Evolutionary conservation across 257 asterid genomes (phyloP).

Genomic region (Gentiana dahurica): DNA sequence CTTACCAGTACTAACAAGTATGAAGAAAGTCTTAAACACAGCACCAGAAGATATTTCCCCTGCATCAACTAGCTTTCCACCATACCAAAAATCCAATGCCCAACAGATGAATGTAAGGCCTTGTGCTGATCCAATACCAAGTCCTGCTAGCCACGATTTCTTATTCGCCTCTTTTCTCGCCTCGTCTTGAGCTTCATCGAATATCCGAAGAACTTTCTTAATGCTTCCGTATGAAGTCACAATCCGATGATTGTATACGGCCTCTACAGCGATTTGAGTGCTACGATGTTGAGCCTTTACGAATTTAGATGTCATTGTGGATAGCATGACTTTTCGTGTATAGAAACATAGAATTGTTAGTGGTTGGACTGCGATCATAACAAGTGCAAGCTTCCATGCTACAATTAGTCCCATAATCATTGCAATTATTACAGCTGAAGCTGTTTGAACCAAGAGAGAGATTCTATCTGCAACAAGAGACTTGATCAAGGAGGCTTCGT

Average conservation of each 20-base stretch:
- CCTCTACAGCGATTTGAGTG: conserved; percentile 74
- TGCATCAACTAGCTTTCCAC: conserved; percentile 49
- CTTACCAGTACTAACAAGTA: conserved; percentile 71
- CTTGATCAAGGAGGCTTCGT: conserved; percentile 71
- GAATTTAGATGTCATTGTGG: conserved; percentile 50
- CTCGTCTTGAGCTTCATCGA: conserved; percentile 69
- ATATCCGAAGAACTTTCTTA: conserved; percentile 46
- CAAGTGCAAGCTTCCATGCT: conserved; percentile 85
- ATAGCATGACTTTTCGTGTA: conserved; percentile 50
- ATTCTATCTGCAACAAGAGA: conserved; percentile 71
- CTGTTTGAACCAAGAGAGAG: conserved; percentile 51
- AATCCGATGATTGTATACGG: conserved; percentile 60
- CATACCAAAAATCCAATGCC: conserved; percentile 92
- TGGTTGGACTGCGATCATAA: conserved; percentile 84
- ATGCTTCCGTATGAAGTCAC: conserved; percentile 68
- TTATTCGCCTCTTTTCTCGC: conserved; percentile 65
- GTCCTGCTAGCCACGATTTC: conserved; percentile 73
- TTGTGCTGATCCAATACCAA: conserved; percentile 89
- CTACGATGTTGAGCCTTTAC: conserved; percentile 64
- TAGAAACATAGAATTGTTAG: conserved; percentile 66
- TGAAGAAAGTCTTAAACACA: conserved; percentile 66
- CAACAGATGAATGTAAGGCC: conserved; percentile 76
- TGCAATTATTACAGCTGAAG: conserved; percentile 56
- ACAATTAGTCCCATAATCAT: conserved; percentile 53
- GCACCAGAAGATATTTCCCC: conserved; percentile 76